Percentiles rank a stretch among this genome's conserved stretches.
Evolutionary conservation across 805 yeast species (phyloP).

Genomic region (Candida ulmi): DNA sequence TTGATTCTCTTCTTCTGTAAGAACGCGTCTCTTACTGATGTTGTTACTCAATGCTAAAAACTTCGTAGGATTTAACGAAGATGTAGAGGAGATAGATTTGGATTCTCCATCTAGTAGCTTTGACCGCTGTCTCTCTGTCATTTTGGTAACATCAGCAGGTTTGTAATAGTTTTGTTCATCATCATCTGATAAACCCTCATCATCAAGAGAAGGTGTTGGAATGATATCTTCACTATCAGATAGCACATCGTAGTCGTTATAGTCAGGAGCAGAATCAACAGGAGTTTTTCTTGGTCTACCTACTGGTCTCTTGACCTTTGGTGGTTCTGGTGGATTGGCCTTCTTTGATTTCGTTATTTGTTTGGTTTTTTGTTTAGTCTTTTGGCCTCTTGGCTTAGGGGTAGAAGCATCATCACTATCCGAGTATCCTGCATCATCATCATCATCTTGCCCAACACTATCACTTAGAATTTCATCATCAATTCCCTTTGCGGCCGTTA

Average conservation of each 20-base stretch:
- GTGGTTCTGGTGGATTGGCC: not conserved
- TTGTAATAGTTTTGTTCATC: constrained; percentile 9
- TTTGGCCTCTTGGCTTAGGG: not conserved
- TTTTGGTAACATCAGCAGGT: constrained; percentile 18
- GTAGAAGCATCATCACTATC: not conserved
- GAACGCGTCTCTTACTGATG: constrained; percentile 39
- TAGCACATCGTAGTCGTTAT: constrained; percentile 11
- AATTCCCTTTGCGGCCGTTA: not conserved
- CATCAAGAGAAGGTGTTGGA: constrained; percentile 21
- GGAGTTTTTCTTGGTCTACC: constrained; percentile 3
- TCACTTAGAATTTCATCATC: too few species aligned
- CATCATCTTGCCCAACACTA: not conserved
- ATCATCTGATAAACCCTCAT: constrained; percentile 18
- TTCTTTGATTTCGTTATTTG: not conserved
- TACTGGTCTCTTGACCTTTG: not conserved
- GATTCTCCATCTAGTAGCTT: constrained; percentile 7
- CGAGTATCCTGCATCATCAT: constrained; percentile 1
- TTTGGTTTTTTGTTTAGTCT: not conserved
- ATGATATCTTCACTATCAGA: constrained; percentile 19
- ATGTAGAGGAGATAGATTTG: not conserved
- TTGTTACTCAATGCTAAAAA: constrained; percentile 17
- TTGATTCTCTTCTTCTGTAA: constrained; percentile 81
- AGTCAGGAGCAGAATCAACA: not conserved
- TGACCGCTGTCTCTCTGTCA: constrained; percentile 25
- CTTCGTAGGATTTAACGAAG: constrained; percentile 8